Evolutionary conservation across 768 basidiomycete genomes (phyloP).

Genomic region (Tulasnella sp.): DNA sequence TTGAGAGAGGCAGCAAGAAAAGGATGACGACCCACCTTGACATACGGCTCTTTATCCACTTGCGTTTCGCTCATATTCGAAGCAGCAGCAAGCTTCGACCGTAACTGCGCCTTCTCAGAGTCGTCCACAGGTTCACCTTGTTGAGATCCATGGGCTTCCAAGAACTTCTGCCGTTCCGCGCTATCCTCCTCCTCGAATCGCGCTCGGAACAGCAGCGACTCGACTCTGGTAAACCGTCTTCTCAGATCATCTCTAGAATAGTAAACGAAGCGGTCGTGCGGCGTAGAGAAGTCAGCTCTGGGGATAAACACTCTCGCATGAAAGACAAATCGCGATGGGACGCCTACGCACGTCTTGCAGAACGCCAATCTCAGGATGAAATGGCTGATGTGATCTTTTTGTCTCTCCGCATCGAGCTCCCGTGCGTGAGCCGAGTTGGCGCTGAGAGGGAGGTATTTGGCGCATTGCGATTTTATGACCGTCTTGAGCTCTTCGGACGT

Average conservation of each 20-base stretch:
- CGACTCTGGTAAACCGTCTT: slow-evolving; percentile 80
- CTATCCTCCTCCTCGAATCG: slow-evolving; percentile 61
- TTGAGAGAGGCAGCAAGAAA: background rate
- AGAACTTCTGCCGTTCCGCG: slow-evolving; percentile 56
- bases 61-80: slow-evolving; percentile 34
- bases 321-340: background rate
- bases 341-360: slow-evolving; percentile 76
- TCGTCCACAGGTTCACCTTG: slow-evolving; percentile 40
- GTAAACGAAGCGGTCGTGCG: background rate
- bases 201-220: slow-evolving; percentile 72
- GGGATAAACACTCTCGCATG: background rate
- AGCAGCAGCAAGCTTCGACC: slow-evolving; percentile 43
- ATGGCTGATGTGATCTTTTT: slow-evolving; percentile 82
- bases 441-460: slow-evolving; percentile 68
- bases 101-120: slow-evolving; percentile 47
- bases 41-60: slow-evolving; percentile 54
- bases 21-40: slow-evolving; percentile 49
- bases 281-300: slow-evolving; percentile 6
- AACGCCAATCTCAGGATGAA: slow-evolving; percentile 92
- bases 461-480: slow-evolving; percentile 55
- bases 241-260: slow-evolving; percentile 74
- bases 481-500: slow-evolving; percentile 67
- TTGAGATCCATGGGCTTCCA: slow-evolving; percentile 33
- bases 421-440: slow-evolving; percentile 40
- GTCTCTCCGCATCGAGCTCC: slow-evolving; percentile 55